phyloP scores from a whole-genome alignment of 306 rosid species.

The Canavalia ensiformis region DNA sequence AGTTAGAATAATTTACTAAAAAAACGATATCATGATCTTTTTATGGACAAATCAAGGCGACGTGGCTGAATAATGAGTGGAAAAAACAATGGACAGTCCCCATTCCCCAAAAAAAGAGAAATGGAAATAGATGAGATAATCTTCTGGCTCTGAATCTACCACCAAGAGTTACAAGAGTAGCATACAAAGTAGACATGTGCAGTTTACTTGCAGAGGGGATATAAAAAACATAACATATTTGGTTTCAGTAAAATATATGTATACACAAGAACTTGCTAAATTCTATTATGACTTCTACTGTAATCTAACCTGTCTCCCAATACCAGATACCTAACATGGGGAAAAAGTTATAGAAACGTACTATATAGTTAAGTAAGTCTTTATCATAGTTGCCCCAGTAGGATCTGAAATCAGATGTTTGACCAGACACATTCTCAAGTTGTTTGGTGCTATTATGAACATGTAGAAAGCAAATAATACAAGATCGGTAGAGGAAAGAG shows the following conservation, averaged over 20 bases:
- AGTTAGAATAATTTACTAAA: too few species aligned
- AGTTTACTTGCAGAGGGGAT: slow-evolving; percentile 36
- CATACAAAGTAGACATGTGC: neutral
- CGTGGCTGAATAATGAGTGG: too few species aligned
- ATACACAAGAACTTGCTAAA: slow-evolving; percentile 45
- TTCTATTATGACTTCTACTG: slow-evolving; percentile 44
- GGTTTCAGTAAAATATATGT: slow-evolving; percentile 38
- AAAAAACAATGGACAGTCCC: too few species aligned
- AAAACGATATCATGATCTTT: too few species aligned
- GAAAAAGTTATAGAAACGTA: slow-evolving; percentile 24
- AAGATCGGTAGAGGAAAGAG: slow-evolving; percentile 87
- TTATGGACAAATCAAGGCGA: too few species aligned
- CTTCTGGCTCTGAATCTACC: neutral
- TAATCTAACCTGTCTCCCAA: slow-evolving; percentile 56
- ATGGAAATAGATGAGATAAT: neutral
- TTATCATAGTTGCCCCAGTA: slow-evolving; percentile 89
- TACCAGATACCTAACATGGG: slow-evolving; percentile 35
- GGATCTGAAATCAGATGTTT: slow-evolving; percentile 92
- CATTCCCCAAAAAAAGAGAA: neutral
- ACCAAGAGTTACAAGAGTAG: neutral
- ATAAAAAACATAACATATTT: slow-evolving; percentile 30
- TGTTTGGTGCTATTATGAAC: slow-evolving; percentile 92
- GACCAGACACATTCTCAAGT: slow-evolving; percentile 85
- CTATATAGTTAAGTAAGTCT: slow-evolving; percentile 78
- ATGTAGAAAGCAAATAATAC: slow-evolving; percentile 79